These are phyloP conservation scores for Pleurotus eryngii DNA, from an alignment of 768 basidiomycete genomes.

Conservation along the genomic window DNA sequence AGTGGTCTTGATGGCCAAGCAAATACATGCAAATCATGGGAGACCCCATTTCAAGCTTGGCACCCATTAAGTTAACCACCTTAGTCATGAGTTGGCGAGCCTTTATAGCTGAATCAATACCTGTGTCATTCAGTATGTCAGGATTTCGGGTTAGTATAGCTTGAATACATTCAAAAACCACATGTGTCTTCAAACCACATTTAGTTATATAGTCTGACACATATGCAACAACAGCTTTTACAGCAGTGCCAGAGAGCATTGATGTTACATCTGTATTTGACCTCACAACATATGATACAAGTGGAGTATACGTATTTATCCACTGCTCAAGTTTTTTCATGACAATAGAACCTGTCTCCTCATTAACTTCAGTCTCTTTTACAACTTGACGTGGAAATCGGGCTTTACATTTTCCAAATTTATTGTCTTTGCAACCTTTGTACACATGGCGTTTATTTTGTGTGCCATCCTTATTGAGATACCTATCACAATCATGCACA, in stretches of 20 bases:
- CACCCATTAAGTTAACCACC: constrained; percentile 23
- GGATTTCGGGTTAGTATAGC: constrained; percentile 13
- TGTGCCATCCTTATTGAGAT: constrained; percentile 13
- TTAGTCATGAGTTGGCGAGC: constrained; percentile 21
- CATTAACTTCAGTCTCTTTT: constrained; percentile 19
- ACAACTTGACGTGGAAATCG: constrained; percentile 22
- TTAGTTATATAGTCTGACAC: constrained; percentile 29
- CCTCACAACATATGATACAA: constrained; percentile 23
- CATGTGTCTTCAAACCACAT: constrained; percentile 25
- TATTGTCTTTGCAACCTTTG: background rate
- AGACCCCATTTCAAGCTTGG: constrained; percentile 26
- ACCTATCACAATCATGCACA: constrained; percentile 21
- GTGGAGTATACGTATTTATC: constrained; percentile 25
- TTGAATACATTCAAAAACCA: constrained; percentile 14
- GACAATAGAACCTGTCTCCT: constrained; percentile 17
- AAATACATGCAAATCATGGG: constrained; percentile 11
- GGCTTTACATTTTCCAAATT: constrained; percentile 16
- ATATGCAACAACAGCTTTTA: constrained; percentile 31
- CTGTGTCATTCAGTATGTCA: background rate
- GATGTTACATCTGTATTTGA: constrained; percentile 8
- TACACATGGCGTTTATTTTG: constrained; percentile 6
- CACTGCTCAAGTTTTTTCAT: constrained; percentile 25
- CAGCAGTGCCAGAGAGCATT: constrained; percentile 2
- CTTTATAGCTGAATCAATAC: constrained; percentile 6
- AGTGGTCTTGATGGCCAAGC: constrained; percentile 12